These are phyloP conservation scores for Solanum medicagineum DNA, from an alignment of 257 asterid genomes.

Conservation along the genomic window DNA sequence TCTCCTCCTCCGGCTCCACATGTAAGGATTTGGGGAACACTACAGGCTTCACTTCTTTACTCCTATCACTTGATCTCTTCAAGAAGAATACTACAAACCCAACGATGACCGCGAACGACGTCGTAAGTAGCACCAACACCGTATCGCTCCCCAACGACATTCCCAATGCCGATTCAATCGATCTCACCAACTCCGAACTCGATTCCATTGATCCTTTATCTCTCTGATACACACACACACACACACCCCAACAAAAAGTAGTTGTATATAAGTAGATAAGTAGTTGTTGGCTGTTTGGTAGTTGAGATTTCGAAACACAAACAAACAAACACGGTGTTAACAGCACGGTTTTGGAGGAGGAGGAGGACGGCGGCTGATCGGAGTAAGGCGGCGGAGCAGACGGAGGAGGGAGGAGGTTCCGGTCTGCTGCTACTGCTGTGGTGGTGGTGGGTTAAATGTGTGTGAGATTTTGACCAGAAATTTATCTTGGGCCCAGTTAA, in stretches of 20 bases:
- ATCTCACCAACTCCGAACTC: slow-evolving; percentile 36
- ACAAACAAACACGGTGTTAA: not conserved
- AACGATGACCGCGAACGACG: slow-evolving; percentile 48
- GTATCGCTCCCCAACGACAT: slow-evolving; percentile 35
- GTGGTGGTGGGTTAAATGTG: not conserved
- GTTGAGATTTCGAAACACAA: not conserved
- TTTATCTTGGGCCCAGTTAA: not conserved
- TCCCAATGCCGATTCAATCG: slow-evolving; percentile 47
- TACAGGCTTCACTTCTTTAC: slow-evolving; percentile 27
- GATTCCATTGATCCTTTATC: slow-evolving; percentile 17
- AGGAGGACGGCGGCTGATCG: not conserved
- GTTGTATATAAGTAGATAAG: not conserved
- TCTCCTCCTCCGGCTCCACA: slow-evolving; percentile 27
- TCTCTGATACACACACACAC: not conserved
- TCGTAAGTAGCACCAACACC: slow-evolving; percentile 33
- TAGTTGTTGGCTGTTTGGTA: not conserved
- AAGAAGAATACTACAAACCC: slow-evolving; percentile 39
- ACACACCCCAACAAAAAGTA: not conserved
- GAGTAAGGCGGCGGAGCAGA: not conserved
- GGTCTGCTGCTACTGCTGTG: not conserved
- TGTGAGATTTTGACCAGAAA: not conserved
- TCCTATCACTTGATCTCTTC: slow-evolving; percentile 55
- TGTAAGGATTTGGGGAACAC: slow-evolving; percentile 26
- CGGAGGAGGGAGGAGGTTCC: not conserved
- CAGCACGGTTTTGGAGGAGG: not conserved